These are phyloP conservation scores for Hamamelis virginiana DNA, from an alignment of 164 flowering plant genomes.

Conservation along the genomic window DNA sequence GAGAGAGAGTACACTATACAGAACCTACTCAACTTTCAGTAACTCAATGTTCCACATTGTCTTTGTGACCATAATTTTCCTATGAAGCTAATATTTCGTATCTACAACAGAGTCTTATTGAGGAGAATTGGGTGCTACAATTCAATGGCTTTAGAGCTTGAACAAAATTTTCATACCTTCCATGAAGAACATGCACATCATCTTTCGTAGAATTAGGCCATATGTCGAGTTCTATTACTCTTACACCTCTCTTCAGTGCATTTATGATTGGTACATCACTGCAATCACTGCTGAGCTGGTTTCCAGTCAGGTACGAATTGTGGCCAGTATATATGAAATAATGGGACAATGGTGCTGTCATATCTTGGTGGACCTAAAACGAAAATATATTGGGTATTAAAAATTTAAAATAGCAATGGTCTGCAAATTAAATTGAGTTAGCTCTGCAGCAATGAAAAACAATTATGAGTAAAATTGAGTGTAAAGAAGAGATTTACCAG, in stretches of 20 bases:
- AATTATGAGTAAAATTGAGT: no score
- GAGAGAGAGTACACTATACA: no score
- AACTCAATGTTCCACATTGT: no score
- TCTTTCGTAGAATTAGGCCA: slow-evolving; percentile 79
- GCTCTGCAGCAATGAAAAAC: no score
- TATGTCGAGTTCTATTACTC: slow-evolving; percentile 79
- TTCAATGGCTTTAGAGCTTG: not conserved
- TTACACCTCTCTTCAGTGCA: slow-evolving; percentile 66
- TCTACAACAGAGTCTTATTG: no score
- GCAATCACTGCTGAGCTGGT: slow-evolving; percentile 85
- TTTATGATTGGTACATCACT: slow-evolving; percentile 72
- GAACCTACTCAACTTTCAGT: no score
- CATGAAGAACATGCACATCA: slow-evolving; percentile 70
- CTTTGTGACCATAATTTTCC: no score
- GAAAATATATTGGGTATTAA: not conserved
- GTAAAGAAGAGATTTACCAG: no score
- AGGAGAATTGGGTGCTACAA: no score
- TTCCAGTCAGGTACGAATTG: slow-evolving; percentile 87
- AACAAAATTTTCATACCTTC: slow-evolving; percentile 42
- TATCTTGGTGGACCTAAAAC: slow-evolving; percentile 56
- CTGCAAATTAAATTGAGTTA: no score
- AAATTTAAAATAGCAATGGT: no score
- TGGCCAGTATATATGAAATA: slow-evolving; percentile 91
- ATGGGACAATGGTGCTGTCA: slow-evolving; percentile 80
- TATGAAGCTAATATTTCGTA: no score